phyloP scores from a whole-genome alignment of 2,329 filamentous ascomycete genomes.

The Calonectria hawksworthii region DNA sequence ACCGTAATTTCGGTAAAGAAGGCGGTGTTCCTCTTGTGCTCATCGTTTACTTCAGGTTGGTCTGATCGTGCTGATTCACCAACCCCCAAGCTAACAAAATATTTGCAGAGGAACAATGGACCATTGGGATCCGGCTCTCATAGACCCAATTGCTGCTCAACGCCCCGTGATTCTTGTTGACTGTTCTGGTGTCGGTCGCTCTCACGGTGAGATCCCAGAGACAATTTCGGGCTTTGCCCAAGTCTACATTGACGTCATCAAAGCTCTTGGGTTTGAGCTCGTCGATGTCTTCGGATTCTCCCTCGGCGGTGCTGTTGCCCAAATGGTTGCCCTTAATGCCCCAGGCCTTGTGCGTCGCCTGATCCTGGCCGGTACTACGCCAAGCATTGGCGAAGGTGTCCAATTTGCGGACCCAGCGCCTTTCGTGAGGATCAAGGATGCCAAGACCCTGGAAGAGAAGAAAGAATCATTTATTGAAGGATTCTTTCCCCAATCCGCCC shows the following conservation, averaged over 20 bases:
- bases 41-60: background rate
- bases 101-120: constrained; percentile 53
- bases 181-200: constrained; percentile 62
- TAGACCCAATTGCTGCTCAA: constrained; percentile 58
- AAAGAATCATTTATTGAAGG: constrained; percentile 48
- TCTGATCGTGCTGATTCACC: background rate
- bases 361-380: constrained; percentile 59
- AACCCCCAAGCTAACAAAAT: background rate
- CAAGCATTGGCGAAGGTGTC: constrained; percentile 54
- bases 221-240: constrained; percentile 47
- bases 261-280: constrained; percentile 52
- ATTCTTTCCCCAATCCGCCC: constrained; percentile 51
- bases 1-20: background rate
- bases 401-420: constrained; percentile 45
- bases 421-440: constrained; percentile 49
- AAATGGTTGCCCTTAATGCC: constrained; percentile 59
- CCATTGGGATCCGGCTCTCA: constrained; percentile 58
- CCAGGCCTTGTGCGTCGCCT: constrained; percentile 55
- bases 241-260: constrained; percentile 52
- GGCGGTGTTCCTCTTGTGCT: background rate
- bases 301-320: constrained; percentile 62
- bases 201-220: constrained; percentile 56
- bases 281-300: constrained; percentile 64
- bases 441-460: constrained; percentile 49
- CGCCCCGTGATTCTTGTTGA: constrained; percentile 62